Evolutionary conservation across 73 alveolate species (phyloP).

Genomic region (Paramecium caudatum): DNA sequence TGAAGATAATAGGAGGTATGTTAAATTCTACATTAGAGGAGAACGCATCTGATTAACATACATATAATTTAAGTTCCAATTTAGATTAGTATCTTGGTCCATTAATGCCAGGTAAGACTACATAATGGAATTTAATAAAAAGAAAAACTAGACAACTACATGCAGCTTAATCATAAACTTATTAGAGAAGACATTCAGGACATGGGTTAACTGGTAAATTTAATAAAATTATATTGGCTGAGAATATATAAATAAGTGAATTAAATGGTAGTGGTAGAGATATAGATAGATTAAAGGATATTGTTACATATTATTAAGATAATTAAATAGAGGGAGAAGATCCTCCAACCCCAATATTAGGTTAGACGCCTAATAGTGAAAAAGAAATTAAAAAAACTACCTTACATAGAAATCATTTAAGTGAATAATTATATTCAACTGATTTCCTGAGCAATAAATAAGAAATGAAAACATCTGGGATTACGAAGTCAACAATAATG

Average conservation of each 20-base stretch:
- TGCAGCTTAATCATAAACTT: slow-evolving; percentile 28
- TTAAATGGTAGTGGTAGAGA: neutral
- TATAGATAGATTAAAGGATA: slow-evolving; percentile 5
- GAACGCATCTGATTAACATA: neutral
- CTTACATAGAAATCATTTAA: neutral
- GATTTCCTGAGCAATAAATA: neutral
- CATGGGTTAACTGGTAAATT: neutral
- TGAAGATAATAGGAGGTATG: slow-evolving; percentile 5
- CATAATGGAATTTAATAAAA: slow-evolving; percentile 1
- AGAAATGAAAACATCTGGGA: neutral
- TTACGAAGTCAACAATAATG: neutral
- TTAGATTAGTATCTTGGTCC: slow-evolving; percentile 19
- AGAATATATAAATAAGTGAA: neutral
- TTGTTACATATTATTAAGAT: neutral
- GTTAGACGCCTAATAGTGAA: neutral
- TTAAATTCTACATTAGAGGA: neutral
- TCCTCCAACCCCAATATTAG: neutral
- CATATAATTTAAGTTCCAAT: neutral
- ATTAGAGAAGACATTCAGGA: slow-evolving; percentile 12
- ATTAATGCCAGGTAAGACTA: slow-evolving; percentile 21
- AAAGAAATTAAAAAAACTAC: neutral
- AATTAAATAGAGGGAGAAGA: slow-evolving; percentile 5
- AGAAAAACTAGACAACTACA: neutral
- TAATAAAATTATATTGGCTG: neutral
- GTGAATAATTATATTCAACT: slow-evolving; percentile 1